These are phyloP conservation scores for Cyberlindnera japonica DNA, from an alignment of 805 yeast genomes.

Conservation along the genomic window DNA sequence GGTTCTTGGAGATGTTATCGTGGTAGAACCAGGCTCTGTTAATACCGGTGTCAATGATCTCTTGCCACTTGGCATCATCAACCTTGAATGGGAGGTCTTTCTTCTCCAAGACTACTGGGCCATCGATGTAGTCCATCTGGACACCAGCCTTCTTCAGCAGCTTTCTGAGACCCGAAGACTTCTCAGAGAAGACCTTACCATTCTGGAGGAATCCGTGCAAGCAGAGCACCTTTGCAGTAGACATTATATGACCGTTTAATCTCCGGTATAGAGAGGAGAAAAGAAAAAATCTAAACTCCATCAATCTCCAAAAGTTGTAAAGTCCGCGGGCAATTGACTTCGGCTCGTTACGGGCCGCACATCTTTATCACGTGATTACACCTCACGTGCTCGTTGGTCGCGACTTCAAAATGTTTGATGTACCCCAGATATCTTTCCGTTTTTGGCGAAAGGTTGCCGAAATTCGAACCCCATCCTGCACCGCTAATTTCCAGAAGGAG, in stretches of 20 bases:
- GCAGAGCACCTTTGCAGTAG: constrained; percentile 59
- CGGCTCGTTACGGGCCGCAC: too few species aligned
- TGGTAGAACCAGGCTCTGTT: constrained; percentile 76
- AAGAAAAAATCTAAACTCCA: constrained; percentile 8
- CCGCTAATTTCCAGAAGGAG: too few species aligned
- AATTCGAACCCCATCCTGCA: too few species aligned
- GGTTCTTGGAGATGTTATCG: constrained; percentile 42
- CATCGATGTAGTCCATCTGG: constrained; percentile 75
- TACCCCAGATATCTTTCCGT: constrained; percentile 6
- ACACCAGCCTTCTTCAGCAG: constrained; percentile 59
- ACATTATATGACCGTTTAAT: constrained; percentile 16
- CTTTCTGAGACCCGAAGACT: constrained; percentile 86
- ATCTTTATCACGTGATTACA: background rate
- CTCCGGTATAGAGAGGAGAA: background rate
- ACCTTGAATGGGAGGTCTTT: constrained; percentile 74
- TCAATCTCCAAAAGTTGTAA: constrained; percentile 10
- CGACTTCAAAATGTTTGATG: too few species aligned
- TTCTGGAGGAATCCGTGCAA: constrained; percentile 90
- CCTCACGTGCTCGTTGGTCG: background rate
- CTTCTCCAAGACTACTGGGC: constrained; percentile 61
- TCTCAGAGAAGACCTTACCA: constrained; percentile 78
- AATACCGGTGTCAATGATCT: constrained; percentile 43
- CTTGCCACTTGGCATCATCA: constrained; percentile 48
- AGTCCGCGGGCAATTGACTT: constrained; percentile 14
- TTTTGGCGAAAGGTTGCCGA: background rate